phyloP scores from a whole-genome alignment of 83 land plant genomes.

The Larix sibirica region DNA sequence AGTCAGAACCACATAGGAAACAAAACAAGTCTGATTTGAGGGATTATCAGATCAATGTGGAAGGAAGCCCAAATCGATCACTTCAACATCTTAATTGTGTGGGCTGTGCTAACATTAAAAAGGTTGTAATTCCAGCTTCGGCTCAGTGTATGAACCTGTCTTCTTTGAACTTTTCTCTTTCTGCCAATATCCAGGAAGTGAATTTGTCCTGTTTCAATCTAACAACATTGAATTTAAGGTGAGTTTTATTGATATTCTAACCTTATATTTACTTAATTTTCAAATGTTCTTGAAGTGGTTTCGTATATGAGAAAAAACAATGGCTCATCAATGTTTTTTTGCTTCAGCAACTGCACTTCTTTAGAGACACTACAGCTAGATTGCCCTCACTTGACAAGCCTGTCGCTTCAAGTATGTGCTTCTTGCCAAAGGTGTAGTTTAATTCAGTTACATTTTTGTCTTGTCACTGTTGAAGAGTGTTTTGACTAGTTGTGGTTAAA shows the following conservation, averaged over 20 bases:
- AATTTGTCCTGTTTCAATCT: conserved; percentile 33
- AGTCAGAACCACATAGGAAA: conserved; percentile 4
- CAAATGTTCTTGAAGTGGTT: background rate
- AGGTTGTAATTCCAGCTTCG: conserved; percentile 27
- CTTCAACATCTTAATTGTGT: conserved; percentile 47
- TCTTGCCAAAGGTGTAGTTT: background rate
- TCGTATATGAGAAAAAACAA: background rate
- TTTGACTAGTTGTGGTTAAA: background rate
- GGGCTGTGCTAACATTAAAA: conserved; percentile 47
- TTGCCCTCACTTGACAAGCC: conserved; percentile 43
- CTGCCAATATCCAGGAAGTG: conserved; percentile 48
- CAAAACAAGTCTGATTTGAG: conserved; percentile 8
- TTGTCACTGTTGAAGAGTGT: background rate
- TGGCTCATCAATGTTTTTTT: background rate
- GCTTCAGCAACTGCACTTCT: conserved; percentile 40
- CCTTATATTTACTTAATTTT: background rate
- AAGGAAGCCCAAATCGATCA: background rate
- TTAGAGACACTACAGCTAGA: conserved; percentile 37
- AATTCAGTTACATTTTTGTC: background rate
- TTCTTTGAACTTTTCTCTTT: conserved; percentile 43
- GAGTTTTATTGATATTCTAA: background rate
- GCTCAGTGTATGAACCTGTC: conserved; percentile 37
- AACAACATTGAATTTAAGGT: conserved; percentile 45
- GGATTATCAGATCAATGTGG: background rate
- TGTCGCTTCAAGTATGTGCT: conserved; percentile 39